Percentiles rank a stretch among this genome's conserved stretches.
Conservation (phyloP, 2,329 filamentous ascomycete species). For the Fusarium sarcochroum region DNA sequence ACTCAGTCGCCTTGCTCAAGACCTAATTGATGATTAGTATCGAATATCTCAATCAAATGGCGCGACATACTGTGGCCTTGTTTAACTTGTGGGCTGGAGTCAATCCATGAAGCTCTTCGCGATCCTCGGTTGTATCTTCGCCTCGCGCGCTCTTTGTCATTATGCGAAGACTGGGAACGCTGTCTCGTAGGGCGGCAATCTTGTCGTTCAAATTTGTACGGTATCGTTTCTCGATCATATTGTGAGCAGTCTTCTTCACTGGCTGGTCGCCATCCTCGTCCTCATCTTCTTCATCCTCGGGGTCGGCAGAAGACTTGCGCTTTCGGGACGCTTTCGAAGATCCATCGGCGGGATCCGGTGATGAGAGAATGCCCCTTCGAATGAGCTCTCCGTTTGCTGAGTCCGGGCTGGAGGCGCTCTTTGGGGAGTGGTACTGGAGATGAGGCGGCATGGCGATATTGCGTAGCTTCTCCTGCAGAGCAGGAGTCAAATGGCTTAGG, state of each 20-base stretch:
- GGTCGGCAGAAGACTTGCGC: slow-evolving; percentile 76
- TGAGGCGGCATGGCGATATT: slow-evolving; percentile 76
- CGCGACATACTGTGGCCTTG: slow-evolving; percentile 82
- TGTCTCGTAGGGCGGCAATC: slow-evolving; percentile 91
- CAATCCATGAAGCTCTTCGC: slow-evolving; percentile 81
- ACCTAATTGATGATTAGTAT: slow-evolving; percentile 62
- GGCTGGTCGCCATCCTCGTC: slow-evolving; percentile 69
- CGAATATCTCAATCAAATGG: background rate
- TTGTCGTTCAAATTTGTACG: slow-evolving; percentile 97
- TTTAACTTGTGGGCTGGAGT: slow-evolving; percentile 94
- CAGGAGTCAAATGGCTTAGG: slow-evolving; percentile 63
- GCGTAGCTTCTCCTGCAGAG: slow-evolving; percentile 72
- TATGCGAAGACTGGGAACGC: slow-evolving; percentile 89
- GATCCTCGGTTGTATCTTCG: slow-evolving; percentile 79
- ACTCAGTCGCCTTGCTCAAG: slow-evolving; percentile 94
- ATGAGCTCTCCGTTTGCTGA: slow-evolving; percentile 65
- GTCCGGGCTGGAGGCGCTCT: slow-evolving; percentile 70
- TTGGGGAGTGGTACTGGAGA: slow-evolving; percentile 71
- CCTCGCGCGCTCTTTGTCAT: slow-evolving; percentile 80
- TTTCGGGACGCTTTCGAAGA: slow-evolving; percentile 71
- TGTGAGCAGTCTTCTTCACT: slow-evolving; percentile 93
- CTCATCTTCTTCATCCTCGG: slow-evolving; percentile 65
- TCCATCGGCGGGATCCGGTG: slow-evolving; percentile 66
- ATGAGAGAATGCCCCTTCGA: slow-evolving; percentile 66
- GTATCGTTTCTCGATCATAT: slow-evolving; percentile 98